Evolutionary conservation across 2,329 filamentous ascomycete genomes (phyloP).

Genomic region (Aspergillus sp.): DNA sequence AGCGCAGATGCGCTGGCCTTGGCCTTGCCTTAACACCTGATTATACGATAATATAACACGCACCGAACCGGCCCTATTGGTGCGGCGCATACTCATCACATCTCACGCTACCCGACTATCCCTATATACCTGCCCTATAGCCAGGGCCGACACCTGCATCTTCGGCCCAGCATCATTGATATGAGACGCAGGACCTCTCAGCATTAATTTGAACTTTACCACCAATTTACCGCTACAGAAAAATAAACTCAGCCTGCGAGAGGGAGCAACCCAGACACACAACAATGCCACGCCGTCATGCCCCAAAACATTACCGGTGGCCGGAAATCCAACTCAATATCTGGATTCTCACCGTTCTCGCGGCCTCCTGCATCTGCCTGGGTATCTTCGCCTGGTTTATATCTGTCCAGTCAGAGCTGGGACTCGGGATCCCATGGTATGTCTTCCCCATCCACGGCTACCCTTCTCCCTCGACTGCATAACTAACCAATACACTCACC

Average conservation of each 20-base stretch:
- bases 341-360: conserved; percentile 64
- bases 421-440: conserved; percentile 61
- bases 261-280: background rate
- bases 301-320: conserved; percentile 58
- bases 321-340: conserved; percentile 64
- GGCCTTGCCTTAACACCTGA: background rate
- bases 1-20: conserved; percentile 10
- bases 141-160: background rate
- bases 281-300: conserved; percentile 35
- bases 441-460: conserved; percentile 13
- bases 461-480: background rate
- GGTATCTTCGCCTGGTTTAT: conserved; percentile 64
- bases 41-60: background rate
- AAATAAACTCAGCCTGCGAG: background rate
- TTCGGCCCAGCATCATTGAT: background rate
- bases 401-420: conserved; percentile 55
- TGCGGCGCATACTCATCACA: background rate
- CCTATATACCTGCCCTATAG: background rate
- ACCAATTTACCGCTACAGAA: background rate
- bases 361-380: conserved; percentile 56
- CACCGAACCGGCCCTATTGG: background rate
- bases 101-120: background rate
- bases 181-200: background rate
- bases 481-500: background rate
- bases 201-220: background rate